A percentile compares a stretch with the other conserved stretches of the same genome.
Conservation (phyloP, 495 filamentous ascomycete genomes). For the Penicillium manginii region DNA sequence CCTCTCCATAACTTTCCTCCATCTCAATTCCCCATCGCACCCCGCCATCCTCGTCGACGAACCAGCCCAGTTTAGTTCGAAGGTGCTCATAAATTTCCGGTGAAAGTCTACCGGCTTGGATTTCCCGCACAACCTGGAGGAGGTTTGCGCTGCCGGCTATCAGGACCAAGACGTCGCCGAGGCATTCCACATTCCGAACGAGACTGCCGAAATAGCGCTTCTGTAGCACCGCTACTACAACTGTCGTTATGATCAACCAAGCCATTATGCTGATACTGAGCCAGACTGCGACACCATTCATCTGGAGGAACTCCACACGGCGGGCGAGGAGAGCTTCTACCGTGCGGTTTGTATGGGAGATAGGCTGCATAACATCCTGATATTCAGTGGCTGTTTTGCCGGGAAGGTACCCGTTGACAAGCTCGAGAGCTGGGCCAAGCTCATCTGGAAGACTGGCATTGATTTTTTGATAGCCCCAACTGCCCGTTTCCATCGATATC, state of each 20-base stretch:
- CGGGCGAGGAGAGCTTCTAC: conserved; percentile 18
- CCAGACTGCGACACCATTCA: conserved; percentile 37
- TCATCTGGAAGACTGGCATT: conserved; percentile 28
- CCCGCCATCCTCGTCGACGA: conserved; percentile 22
- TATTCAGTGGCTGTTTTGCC: conserved; percentile 4
- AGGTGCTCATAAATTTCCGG: conserved; percentile 15
- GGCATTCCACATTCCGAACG: conserved; percentile 25
- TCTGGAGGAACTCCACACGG: conserved; percentile 33
- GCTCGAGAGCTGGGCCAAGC: conserved; percentile 19
- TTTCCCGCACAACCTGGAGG: conserved; percentile 21
- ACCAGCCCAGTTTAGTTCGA: conserved; percentile 25
- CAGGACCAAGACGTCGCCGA: conserved; percentile 25
- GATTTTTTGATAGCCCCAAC: conserved; percentile 35
- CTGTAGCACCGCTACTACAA: conserved; percentile 27
- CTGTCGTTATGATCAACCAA: conserved; percentile 33
- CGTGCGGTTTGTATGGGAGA: conserved; percentile 27
- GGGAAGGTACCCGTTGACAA: conserved; percentile 5
- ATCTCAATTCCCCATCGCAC: conserved; percentile 28
- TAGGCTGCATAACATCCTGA: conserved; percentile 27
- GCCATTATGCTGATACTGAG: conserved; percentile 40
- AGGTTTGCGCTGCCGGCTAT: conserved; percentile 25
- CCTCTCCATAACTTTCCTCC: conserved; percentile 22
- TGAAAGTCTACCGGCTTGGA: conserved; percentile 17
- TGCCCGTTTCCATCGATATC: conserved; percentile 24
- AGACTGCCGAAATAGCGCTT: conserved; percentile 25